Evolutionary conservation across 148 eudicot species (phyloP), one percentile per base, ranked within the genome.

Genomic region (Diospyros lotus): DNA sequence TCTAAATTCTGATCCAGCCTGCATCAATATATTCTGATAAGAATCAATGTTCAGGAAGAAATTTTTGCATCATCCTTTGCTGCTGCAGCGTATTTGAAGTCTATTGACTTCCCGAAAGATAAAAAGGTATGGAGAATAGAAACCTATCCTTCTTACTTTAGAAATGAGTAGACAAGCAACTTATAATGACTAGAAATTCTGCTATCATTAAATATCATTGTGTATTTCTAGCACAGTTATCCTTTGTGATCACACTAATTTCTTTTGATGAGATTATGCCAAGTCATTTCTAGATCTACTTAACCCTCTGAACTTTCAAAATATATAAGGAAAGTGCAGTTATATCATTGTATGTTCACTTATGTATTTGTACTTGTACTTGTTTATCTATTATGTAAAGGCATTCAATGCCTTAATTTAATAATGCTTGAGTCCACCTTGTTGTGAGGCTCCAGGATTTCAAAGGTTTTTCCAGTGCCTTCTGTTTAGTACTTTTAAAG

Each of bases 21-120:
- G 10, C 41, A 60, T 73, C 58, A 73, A 28, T 62, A 38, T 43
- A n/a, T 13, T 52, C 76, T 73, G 80, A 71, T 75, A 43, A 40
- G 39, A 68, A 68, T 42, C 63, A 69, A 62, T 79, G 39, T 84
- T 72, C 90, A 95, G 98, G 98, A 95, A 87, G 98, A 95, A 79
- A 95, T 92, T 76, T 95, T 95, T 71, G 97, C 99, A 2, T 95
- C 99, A 56, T 95, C 99, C 52, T 95, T 95, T 81, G 99, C 97
- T 71, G 97, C 97, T 75, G 99, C 97, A 55, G 96, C 97, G n/a
- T 95, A 95, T 83, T 83, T 95, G 77, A 81, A 86, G 87, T 91
- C 96, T 12, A 93, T 92, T 68, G 75, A 95, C 74, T 95, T 95
- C 76, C 94, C 97, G 15, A 90, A 89, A 79, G 94, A 95, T 71